Evolutionary conservation across 768 basidiomycete genomes (phyloP), one percentile per base, ranked within the genome.

Genomic region (Hypholoma fasciculare): DNA sequence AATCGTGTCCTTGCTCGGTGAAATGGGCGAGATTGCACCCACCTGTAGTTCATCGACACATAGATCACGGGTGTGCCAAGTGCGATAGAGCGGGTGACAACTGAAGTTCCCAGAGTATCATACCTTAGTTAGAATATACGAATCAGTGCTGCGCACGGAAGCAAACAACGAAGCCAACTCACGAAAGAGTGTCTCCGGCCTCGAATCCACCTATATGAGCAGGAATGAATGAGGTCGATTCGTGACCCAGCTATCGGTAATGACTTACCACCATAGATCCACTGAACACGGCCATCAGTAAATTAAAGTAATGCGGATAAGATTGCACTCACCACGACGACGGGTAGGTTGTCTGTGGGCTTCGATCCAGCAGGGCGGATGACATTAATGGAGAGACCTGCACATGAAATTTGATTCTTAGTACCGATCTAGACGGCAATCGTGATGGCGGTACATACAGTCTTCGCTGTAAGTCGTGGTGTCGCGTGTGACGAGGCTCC

Each of bases 331-430:
- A 82, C 82, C 16, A 77, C 75, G 7, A 79, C 72, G 1, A 84
- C 78, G 1, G 82, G 82, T 2, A 84, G 67, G 43, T 75, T 76
- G 9, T 71, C 71, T 1, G 61, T 60, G 0, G 73, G 56, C 1
- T 65, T 72, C 0, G 72, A 64, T 27, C 64, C 66, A 42, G 51
- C 58, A 4, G 82, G 80, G 20, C 69, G 69, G 37, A 77, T 65
- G 34, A 83, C 71, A 43, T 82, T 82, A 37, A 83, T 30, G 12
- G 74, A 78, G 1, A 83, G 65, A 64, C 74, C 74, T 75, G 9
- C 9, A 19, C 13, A 27, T 11, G n/a, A 3, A 36, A 19, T 39
- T 49, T 26, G 30, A 11, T n/a, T 49, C 17, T 19, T 7, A 20
- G 36, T 16, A 20, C 39, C 3, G 7, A 11, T 16, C 16, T 1